Evolutionary conservation across 2,329 filamentous ascomycete genomes (phyloP).

Genomic region (Elsinoe perseae): DNA sequence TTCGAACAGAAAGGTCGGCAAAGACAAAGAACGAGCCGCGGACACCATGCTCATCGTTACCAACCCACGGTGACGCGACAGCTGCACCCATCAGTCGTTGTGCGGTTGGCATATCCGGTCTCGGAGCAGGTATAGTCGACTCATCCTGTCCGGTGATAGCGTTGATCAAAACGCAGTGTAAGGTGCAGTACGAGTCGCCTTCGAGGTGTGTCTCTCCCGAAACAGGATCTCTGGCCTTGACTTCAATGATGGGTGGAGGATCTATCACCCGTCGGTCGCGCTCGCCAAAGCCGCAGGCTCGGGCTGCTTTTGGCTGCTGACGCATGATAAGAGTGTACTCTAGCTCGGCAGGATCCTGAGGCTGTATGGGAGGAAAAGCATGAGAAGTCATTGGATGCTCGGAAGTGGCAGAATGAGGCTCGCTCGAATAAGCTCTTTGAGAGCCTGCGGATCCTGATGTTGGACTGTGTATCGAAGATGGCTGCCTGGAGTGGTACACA

Average conservation of each 20-base stretch:
- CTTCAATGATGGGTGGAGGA: conserved; percentile 72
- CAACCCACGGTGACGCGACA: conserved; percentile 68
- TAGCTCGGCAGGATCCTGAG: conserved; percentile 22
- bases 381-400: conserved; percentile 32
- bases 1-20: conserved; percentile 71
- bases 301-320: conserved; percentile 69
- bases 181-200: conserved; percentile 42
- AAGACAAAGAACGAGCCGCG: conserved; percentile 84
- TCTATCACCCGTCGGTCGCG: conserved; percentile 75
- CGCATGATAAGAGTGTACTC: conserved; percentile 53
- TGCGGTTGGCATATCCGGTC: conserved; percentile 57
- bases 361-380: conserved; percentile 15
- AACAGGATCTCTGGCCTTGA: conserved; percentile 46
- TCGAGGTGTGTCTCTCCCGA: conserved; percentile 44
- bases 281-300: conserved; percentile 77
- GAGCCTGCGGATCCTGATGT: conserved; percentile 20
- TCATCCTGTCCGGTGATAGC: conserved; percentile 59
- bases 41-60: conserved; percentile 61
- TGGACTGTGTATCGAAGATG: conserved; percentile 22
- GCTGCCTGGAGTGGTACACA: conserved; percentile 14
- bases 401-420: conserved; percentile 19
- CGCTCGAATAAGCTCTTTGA: conserved; percentile 24
- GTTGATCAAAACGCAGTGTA: conserved; percentile 71
- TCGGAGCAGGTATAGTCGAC: conserved; percentile 43
- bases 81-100: conserved; percentile 72